A percentile compares a stretch with the other conserved stretches of the same genome.
Conservation (phyloP, 441 rosid genomes). For the Brassica hybrid region DNA sequence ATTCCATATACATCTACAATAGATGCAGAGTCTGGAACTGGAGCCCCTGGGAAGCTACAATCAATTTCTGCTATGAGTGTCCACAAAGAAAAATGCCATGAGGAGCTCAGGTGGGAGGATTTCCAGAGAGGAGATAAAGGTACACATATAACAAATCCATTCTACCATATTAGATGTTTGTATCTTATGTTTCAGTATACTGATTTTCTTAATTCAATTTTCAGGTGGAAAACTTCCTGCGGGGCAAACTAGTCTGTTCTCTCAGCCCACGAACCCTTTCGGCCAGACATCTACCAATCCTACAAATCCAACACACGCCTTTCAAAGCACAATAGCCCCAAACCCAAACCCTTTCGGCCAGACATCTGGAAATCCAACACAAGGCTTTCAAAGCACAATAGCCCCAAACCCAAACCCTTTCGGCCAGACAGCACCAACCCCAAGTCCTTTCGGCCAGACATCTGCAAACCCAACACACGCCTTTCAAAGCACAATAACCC, state of each 20-base stretch:
- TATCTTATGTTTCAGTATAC: constrained; percentile 10
- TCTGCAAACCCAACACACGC: constrained; percentile 45
- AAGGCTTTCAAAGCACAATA: constrained; percentile 54
- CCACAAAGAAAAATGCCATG: constrained; percentile 82
- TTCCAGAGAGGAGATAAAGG: constrained; percentile 97
- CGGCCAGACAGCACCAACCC: too few species aligned
- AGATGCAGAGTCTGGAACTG: constrained; percentile 61
- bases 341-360: background rate
- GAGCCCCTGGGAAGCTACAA: constrained; percentile 70
- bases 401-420: constrained; percentile 52
- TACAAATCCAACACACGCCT: too few species aligned
- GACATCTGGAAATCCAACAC: constrained; percentile 20
- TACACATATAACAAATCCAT: constrained; percentile 35
- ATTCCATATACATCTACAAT: constrained; percentile 66
- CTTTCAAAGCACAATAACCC: constrained; percentile 50
- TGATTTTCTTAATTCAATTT: constrained; percentile 30
- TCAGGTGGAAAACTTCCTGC: constrained; percentile 79
- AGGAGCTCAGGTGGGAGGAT: constrained; percentile 98
- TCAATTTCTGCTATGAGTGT: constrained; percentile 89
- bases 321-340: too few species aligned
- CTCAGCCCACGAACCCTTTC: too few species aligned
- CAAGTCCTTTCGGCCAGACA: constrained; percentile 48
- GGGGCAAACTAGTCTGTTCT: constrained; percentile 63
- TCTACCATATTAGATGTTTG: constrained; percentile 23
- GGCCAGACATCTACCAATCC: too few species aligned